These are phyloP conservation scores for Penicillium sp. DNA, from an alignment of 2,329 filamentous ascomycete species.

Conservation along the genomic window DNA sequence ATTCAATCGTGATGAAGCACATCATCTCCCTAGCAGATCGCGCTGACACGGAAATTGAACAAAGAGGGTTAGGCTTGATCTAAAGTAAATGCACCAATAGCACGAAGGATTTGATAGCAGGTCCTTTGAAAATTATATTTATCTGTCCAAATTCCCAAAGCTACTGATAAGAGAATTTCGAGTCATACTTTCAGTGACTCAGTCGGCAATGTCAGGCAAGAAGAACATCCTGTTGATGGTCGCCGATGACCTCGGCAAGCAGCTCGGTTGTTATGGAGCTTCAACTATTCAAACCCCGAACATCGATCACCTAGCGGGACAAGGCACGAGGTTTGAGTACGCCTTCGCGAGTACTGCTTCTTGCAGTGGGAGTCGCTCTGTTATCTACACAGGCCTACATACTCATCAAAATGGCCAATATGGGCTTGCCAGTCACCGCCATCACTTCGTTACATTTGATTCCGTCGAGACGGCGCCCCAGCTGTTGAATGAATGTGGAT, in stretches of 20 bases:
- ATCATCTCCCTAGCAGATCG: not conserved
- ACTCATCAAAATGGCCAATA: conserved; percentile 50
- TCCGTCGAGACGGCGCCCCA: conserved; percentile 44
- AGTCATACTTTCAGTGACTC: not conserved
- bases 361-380: conserved; percentile 49
- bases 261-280: conserved; percentile 38
- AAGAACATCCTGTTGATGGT: conserved; percentile 43
- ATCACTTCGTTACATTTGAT: conserved; percentile 48
- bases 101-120: no score
- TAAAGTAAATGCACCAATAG: no score
- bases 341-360: conserved; percentile 38
- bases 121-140: no score
- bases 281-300: conserved; percentile 37
- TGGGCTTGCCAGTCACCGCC: conserved; percentile 39
- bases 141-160: no score
- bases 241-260: conserved; percentile 46
- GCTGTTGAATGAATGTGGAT: conserved; percentile 41
- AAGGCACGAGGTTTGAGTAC: conserved; percentile 39
- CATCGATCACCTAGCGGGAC: conserved; percentile 41
- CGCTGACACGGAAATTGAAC: no score
- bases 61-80: no score
- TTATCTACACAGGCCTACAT: conserved; percentile 52
- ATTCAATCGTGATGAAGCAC: not conserved
- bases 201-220: not conserved
- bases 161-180: no score